phyloP scores from a whole-genome alignment of 495 filamentous ascomycete species.

The Trichoderma asperelloides region DNA sequence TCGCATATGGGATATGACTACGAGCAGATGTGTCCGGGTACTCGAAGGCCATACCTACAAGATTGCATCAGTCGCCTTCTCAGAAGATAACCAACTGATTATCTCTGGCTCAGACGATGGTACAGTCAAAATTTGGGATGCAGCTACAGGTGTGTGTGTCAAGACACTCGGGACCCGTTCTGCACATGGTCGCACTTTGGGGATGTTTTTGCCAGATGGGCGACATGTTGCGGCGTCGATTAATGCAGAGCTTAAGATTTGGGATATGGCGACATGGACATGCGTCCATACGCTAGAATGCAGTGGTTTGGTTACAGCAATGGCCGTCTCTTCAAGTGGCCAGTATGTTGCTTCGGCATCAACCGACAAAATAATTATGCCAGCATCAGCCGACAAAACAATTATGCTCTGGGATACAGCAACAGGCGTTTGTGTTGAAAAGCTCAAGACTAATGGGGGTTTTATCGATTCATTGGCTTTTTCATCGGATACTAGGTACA shows the following conservation, averaged over 20 bases:
- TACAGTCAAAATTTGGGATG: background rate
- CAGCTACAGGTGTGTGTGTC: background rate
- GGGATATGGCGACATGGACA: background rate
- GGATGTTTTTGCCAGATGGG: no score
- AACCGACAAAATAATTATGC: background rate
- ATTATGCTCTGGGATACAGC: conserved; percentile 3
- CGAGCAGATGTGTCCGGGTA: background rate
- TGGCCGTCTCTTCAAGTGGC: background rate
- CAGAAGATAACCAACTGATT: background rate
- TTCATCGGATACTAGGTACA: no score
- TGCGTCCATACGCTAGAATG: background rate
- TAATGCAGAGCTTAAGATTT: background rate
- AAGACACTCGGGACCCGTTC: background rate
- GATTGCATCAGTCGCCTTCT: background rate
- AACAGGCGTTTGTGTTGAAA: conserved; percentile 2
- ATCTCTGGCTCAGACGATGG: background rate
- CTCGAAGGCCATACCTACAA: background rate
- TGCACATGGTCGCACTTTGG: no score
- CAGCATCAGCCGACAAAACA: background rate
- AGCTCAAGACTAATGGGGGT: conserved; percentile 10
- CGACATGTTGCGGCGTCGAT: no score
- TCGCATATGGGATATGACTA: background rate
- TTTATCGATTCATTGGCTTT: background rate
- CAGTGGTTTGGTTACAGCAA: background rate
- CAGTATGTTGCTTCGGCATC: background rate